Base-by-base conservation (phyloP, 2,329 filamentous ascomycete genomes). In the Gaeumannomyces tritici region DNA sequence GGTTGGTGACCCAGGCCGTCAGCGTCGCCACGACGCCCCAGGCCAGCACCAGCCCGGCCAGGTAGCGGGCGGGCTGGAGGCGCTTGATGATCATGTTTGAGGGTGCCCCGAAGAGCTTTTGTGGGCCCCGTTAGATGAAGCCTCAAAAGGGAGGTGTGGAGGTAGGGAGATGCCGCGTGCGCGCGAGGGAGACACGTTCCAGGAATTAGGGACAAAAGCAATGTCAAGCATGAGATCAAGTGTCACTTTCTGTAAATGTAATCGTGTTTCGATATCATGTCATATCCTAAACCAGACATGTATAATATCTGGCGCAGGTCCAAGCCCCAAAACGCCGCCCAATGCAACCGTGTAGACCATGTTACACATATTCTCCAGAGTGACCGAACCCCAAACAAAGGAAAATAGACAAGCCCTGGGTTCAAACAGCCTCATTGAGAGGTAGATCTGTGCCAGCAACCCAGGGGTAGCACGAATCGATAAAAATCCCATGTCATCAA, bases 41-140 rank as follows among this genome's bases (percentile, higher is more conserved):
- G 55, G 73, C 68, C 24, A 56, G 55, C 24, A 29, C 27, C 6
- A 56, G 55, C 24, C 55, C 55, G n/a, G 55, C 55, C 4, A 56
- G 55, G 55, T 56, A 56, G 24, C 55, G 55, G 55, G 55, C 55
- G 24, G 55, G 55, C 24, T 56, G 55, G 55, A 56, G 55, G 24
- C 27, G 24, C 24, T 56, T 56, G 55, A 56, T 56, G 55, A 56
- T 18, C 55, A 56, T 56, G 55, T 56, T 56, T 24, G 55, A 56
- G 26, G 55, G 55, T 24, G 24, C 55, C 7, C 28, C 55, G 55
- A 56, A 56, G 55, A 56, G 55, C 55, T 28, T 6, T 28, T 21
- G 7, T 51, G 8, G n/a, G 54, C n/a, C 2, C n/a, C 26, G n/a
- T 27, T 26, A 24, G 54, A 55, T 2, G 51, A 24, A 24, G 21